Percentiles rank a stretch among this genome's conserved stretches.
Conservation (phyloP, 2,329 filamentous ascomycete genomes). For the Fusarium irregulare region DNA sequence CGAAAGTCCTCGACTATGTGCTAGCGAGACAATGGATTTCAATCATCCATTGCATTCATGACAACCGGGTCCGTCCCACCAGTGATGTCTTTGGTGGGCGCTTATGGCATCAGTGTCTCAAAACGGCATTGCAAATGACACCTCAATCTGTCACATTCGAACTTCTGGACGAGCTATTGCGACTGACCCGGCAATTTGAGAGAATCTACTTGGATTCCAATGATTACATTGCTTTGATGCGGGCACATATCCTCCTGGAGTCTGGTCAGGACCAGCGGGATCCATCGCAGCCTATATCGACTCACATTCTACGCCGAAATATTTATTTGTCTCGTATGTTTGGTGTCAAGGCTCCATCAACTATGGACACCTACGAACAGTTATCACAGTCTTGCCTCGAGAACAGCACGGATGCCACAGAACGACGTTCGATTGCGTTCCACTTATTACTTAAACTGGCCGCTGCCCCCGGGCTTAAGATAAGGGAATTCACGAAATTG, state of each 20-base stretch:
- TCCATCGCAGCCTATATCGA: neutral
- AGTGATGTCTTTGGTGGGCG: conserved; percentile 18
- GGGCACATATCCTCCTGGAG: conserved; percentile 16
- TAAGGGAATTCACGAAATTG: neutral
- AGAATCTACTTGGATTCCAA: conserved; percentile 2
- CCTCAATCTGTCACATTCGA: conserved; percentile 25
- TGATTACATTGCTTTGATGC: conserved; percentile 19
- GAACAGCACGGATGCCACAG: neutral
- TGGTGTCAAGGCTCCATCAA: neutral
- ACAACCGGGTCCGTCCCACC: neutral
- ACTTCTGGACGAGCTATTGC: conserved; percentile 23
- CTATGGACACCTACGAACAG: neutral
- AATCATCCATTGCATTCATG: conserved; percentile 26
- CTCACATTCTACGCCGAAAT: conserved; percentile 16
- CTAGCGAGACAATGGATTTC: conserved; percentile 17
- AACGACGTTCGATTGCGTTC: conserved; percentile 16
- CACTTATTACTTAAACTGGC: conserved; percentile 29
- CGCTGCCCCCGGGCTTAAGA: neutral
- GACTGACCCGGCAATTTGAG: conserved; percentile 7
- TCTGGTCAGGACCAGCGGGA: neutral
- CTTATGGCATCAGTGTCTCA: conserved; percentile 29
- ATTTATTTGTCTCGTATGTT: conserved; percentile 19
- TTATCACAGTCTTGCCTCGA: conserved; percentile 12
- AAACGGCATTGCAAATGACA: conserved; percentile 19
- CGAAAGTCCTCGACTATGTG: conserved; percentile 16